Conservation (phyloP, 2,329 filamentous ascomycete genomes). For the Lizonia empirigonia region DNA sequence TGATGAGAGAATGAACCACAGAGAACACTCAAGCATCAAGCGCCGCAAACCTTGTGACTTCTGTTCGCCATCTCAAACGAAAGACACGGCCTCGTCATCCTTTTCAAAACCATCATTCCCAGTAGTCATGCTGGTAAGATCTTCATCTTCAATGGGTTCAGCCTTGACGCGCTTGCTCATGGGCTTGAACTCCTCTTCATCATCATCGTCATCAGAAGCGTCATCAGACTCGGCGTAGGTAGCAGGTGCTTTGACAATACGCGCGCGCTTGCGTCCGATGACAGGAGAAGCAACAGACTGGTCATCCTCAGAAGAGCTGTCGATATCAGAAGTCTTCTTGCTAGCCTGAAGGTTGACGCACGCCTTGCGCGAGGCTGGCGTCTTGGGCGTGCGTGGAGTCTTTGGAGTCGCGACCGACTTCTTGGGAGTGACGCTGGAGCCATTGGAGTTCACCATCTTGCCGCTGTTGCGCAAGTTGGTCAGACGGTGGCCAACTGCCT, state of each 20-base stretch:
- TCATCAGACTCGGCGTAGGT: slow-evolving; percentile 3
- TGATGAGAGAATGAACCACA: too few species aligned
- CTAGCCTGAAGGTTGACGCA: too few species aligned
- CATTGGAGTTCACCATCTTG: neutral
- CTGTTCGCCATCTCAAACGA: too few species aligned
- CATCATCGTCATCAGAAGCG: neutral
- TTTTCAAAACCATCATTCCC: neutral
- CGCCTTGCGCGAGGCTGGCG: neutral
- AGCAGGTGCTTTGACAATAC: neutral
- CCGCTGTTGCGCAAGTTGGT: slow-evolving; percentile 24
- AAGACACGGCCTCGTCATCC: neutral
- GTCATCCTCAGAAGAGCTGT: neutral
- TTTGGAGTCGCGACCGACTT: neutral
- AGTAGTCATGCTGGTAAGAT: too few species aligned
- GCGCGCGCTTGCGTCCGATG: neutral
- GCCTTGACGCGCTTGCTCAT: slow-evolving; percentile 5
- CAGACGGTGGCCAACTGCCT: slow-evolving; percentile 33
- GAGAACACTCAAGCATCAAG: too few species aligned
- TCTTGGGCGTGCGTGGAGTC: neutral
- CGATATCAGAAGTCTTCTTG: too few species aligned
- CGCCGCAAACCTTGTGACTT: too few species aligned
- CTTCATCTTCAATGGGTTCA: neutral
- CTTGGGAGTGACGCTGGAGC: neutral
- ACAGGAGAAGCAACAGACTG: neutral
- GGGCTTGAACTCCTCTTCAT: slow-evolving; percentile 1